These are phyloP conservation scores for Protomyces arabidopsidicola DNA, from an alignment of 1,139 yeast species.

Conservation along the genomic window DNA sequence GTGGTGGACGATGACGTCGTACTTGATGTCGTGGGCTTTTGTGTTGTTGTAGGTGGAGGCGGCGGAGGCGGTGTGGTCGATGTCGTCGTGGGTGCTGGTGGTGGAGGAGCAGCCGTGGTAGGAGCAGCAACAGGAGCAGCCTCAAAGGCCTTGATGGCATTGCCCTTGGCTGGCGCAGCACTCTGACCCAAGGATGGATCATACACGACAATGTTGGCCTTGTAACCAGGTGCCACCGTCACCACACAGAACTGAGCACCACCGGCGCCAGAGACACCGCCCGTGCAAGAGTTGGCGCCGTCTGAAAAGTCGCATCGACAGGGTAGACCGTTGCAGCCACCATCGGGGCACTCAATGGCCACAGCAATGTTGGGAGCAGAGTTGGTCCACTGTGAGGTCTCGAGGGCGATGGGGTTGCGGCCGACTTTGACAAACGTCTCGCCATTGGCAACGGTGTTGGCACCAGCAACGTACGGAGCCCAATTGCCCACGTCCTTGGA, in stretches of 20 bases:
- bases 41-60: constrained; percentile 30
- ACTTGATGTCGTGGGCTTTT: constrained; percentile 33
- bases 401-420: constrained; percentile 83
- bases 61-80: constrained; percentile 4
- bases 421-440: constrained; percentile 78
- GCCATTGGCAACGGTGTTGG: constrained; percentile 59
- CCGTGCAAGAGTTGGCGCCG: constrained; percentile 53
- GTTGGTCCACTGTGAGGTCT: constrained; percentile 52
- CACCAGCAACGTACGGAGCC: constrained; percentile 91
- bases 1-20: not conserved
- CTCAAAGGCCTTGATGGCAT: not conserved
- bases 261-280: constrained; percentile 49
- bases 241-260: constrained; percentile 78
- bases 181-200: constrained; percentile 20
- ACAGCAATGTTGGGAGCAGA: constrained; percentile 62
- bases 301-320: constrained; percentile 74
- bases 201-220: constrained; percentile 71
- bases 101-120: not conserved
- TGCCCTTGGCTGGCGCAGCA: not conserved
- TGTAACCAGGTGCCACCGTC: constrained; percentile 60
- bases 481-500: constrained; percentile 74
- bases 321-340: constrained; percentile 64
- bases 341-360: constrained; percentile 66
- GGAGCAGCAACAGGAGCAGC: not conserved
- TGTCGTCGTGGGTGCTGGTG: constrained; percentile 4